Base-by-base conservation (phyloP, 2,329 filamentous ascomycete species). In the Periconia sp. region DNA sequence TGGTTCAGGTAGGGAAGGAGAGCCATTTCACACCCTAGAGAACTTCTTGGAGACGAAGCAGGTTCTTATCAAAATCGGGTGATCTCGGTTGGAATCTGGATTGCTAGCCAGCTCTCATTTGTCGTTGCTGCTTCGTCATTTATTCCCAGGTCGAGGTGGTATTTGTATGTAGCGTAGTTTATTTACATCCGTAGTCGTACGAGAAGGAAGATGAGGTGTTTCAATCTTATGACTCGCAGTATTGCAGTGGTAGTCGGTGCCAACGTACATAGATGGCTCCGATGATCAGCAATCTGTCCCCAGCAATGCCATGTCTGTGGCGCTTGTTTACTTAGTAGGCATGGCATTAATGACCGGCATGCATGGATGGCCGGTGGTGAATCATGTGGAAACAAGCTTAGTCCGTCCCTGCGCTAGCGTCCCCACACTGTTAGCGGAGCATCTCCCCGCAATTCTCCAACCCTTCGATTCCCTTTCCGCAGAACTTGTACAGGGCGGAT, bases 21-120 rank as follows among this genome's bases (percentile, higher is more conserved):
- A 66, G 55, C 63, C 66, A 14, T 9, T 54, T 40, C 68, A 70
- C 53, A 60, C 63, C 2, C 42, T 73, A 45, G 58, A 69, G 56
- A 71, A 71, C 56, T 74, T 67, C 49, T 53, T 72, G 15, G 69
- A 74, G 61, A 70, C 62, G 17, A 73, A 73, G 64, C 60, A 58
- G 6, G 66, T 73, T 2, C 41, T 68, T 48, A 69, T 73, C 53
- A 69, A 68, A 59, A 52, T 71, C 20, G 54, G 53, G 17, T 54
- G 48, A 45, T 27, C 5, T 3, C 23, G 8, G 23, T 27, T 27
- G 23, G 23, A 27, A 5, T 5, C 5, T 27, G 8, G 23, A 27
- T 27, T 3, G 23, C 23, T 27, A 27, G 23, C 23, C 8, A 27
- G 23, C 23, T 27, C 23, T 27, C 23, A 27, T 27, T 27, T 27